Base-by-base conservation (phyloP, 2,329 filamentous ascomycete species). In the Bipolaris cookei region DNA sequence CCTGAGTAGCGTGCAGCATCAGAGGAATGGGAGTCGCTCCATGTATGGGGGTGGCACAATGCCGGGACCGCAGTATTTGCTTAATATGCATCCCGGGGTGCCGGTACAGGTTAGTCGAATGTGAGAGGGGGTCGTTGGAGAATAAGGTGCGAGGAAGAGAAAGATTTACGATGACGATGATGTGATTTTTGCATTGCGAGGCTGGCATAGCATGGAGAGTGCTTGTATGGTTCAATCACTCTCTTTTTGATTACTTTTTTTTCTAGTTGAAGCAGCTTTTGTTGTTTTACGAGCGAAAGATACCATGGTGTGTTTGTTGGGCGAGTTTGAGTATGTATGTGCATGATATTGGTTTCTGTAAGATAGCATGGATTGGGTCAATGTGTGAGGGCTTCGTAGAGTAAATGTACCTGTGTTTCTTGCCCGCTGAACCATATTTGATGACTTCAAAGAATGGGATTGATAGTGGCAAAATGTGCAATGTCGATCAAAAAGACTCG, bases 11-110 rank as follows among this genome's bases (percentile, higher is more conserved):
- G 51, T 51, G 0, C 46, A 51, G 44, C 51, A 51, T 25, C 41
- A 63, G 41, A 58, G 47, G 35, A 52, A 20, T 25, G 32, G 30
- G 20, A 35, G 42, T 20, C 34, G 49, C 7, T 20, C 32, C 44
- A 48, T 28, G 14, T 73, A 66, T 62, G 72, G 72, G 0, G 71
- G 71, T 14, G 73, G 73, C 1, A 62, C 72, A 11, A 75, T 76
- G 72, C 73, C 73, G 0, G 73, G 73, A 1, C 73, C 73, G 42
- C 70, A 76, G 62, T 76, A 76, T 61, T 23, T 76, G 60, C 41
- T 76, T 48, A 76, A 76, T 59, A 76, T 76, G 73, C 73, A 76
- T 66, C 73, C 73, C 0, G 73, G 73, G 1, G 73, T 76, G 41
- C 73, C 73, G 39, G 73, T 76, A 55, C 64, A 72, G 56, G 59